Conservation (phyloP, 805 yeast genomes). For the Starmera caribaea region DNA sequence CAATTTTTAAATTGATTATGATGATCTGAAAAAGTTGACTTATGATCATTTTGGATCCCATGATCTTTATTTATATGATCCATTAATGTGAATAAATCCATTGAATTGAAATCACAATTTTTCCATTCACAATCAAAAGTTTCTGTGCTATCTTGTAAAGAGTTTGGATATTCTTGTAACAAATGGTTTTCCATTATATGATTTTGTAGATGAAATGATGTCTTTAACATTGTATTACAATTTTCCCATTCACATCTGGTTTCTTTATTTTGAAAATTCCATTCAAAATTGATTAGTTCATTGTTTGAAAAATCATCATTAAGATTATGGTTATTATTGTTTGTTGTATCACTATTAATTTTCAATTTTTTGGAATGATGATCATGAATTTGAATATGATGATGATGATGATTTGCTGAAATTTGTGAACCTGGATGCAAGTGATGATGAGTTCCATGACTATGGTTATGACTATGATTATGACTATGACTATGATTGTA, state of each 20-base stretch:
- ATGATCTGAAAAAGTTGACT: slow-evolving; percentile 9
- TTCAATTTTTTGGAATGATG: slow-evolving; percentile 15
- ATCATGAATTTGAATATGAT: slow-evolving; percentile 24
- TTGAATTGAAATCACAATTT: slow-evolving; percentile 51
- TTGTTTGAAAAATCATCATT: background rate
- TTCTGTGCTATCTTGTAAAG: background rate
- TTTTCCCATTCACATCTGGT: slow-evolving; percentile 61
- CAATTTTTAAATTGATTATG: background rate
- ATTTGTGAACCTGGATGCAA: slow-evolving; percentile 8
- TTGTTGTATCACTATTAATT: background rate
- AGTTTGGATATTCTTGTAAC: slow-evolving; percentile 15
- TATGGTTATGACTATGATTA: slow-evolving; percentile 8
- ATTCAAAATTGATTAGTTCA: slow-evolving; percentile 13
- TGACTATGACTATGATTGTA: slow-evolving; percentile 8
- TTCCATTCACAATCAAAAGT: slow-evolving; percentile 58
- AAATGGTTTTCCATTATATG: slow-evolving; percentile 46
- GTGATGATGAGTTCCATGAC: slow-evolving; percentile 13
- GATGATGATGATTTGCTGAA: slow-evolving; percentile 27
- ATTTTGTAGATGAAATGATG: slow-evolving; percentile 31
- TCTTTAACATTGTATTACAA: slow-evolving; percentile 37
- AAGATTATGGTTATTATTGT: background rate
- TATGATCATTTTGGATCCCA: slow-evolving; percentile 25
- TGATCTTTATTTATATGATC: slow-evolving; percentile 48
- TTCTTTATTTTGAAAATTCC: slow-evolving; percentile 27
- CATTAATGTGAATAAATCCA: slow-evolving; percentile 42